These are phyloP conservation scores for Cucumis melo DNA, from an alignment of 306 rosid genomes.

Conservation along the genomic window DNA sequence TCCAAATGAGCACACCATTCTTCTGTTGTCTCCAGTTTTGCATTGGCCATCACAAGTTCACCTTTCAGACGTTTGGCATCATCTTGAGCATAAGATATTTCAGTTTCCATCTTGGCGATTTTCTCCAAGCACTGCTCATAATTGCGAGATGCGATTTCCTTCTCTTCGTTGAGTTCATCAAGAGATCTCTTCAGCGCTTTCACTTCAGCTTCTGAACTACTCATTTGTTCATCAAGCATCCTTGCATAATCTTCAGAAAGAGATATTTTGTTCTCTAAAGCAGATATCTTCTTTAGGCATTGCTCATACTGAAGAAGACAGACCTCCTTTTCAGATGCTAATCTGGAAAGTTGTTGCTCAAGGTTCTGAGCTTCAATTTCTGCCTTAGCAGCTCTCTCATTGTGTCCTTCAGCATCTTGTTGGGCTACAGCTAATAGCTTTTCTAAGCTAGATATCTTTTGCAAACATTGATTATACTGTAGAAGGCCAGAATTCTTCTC, in stretches of 20 bases:
- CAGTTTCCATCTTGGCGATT: slow-evolving; percentile 53
- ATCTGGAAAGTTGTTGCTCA: slow-evolving; percentile 40
- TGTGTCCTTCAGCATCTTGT: slow-evolving; percentile 35
- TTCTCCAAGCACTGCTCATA: slow-evolving; percentile 60
- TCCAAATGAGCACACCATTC: slow-evolving; percentile 44
- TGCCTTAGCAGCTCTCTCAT: slow-evolving; percentile 47
- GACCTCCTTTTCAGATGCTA: slow-evolving; percentile 61
- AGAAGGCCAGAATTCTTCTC: slow-evolving; percentile 60
- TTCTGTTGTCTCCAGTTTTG: slow-evolving; percentile 44
- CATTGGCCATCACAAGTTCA: slow-evolving; percentile 40
- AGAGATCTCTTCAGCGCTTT: slow-evolving; percentile 39
- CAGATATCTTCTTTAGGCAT: slow-evolving; percentile 57
- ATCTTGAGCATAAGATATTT: slow-evolving; percentile 48
- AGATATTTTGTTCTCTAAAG: slow-evolving; percentile 54
- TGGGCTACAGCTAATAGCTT: slow-evolving; percentile 30
- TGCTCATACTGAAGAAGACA: slow-evolving; percentile 40
- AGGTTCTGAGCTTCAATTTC: slow-evolving; percentile 51
- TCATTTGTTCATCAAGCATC: slow-evolving; percentile 45
- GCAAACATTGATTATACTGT: slow-evolving; percentile 49
- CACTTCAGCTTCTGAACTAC: slow-evolving; percentile 46
- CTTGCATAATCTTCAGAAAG: slow-evolving; percentile 56
- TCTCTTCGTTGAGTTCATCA: slow-evolving; percentile 40
- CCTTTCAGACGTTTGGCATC: slow-evolving; percentile 31
- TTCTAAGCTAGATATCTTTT: slow-evolving; percentile 60
- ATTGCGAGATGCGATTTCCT: slow-evolving; percentile 39